A percentile compares a stretch with the other conserved stretches of the same genome.
Evolutionary conservation across 1,284 basidiomycete genomes (phyloP).

Genomic region (Xanthoconium separans): DNA sequence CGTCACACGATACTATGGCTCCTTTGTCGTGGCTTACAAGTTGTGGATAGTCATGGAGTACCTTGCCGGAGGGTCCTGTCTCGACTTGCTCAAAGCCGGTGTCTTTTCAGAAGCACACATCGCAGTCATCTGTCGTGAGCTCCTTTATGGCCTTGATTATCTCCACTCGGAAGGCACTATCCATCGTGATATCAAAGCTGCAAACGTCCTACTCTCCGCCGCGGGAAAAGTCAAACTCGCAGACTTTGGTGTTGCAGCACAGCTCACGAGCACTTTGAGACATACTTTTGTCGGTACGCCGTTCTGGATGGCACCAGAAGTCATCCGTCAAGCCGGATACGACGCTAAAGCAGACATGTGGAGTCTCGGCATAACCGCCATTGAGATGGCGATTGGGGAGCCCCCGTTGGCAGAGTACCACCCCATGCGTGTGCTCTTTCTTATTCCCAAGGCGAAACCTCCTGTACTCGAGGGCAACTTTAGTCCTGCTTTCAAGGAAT

Average conservation of each 20-base stretch:
- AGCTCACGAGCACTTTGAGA: conserved; percentile 82
- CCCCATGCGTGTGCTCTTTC: conserved; percentile 93
- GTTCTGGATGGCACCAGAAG: conserved; percentile 98
- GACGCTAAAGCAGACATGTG: conserved; percentile 96
- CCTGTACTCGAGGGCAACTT: conserved; percentile 88
- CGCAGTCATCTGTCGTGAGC: conserved; percentile 91
- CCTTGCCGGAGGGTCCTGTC: conserved; percentile 96
- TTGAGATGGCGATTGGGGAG: conserved; percentile 94
- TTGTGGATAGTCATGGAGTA: conserved; percentile 99
- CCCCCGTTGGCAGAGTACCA: conserved; percentile 93
- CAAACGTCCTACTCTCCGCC: conserved; percentile 90
- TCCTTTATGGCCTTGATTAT: conserved; percentile 93
- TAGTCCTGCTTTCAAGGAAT: conserved; percentile 87
- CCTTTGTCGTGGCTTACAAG: conserved; percentile 95
- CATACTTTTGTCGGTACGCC: conserved; percentile 97
- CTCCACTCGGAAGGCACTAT: conserved; percentile 95
- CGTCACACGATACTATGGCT: conserved; percentile 95
- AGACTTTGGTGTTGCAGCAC: conserved; percentile 95
- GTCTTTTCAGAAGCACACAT: conserved; percentile 91
- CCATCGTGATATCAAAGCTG: conserved; percentile 98
- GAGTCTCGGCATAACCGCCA: conserved; percentile 95
- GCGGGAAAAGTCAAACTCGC: conserved; percentile 95
- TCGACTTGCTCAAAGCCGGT: conserved; percentile 92
- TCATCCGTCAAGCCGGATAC: conserved; percentile 96
- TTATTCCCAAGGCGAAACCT: conserved; percentile 96